Evolutionary conservation across 768 basidiomycete species (phyloP), one percentile per base, ranked within the genome.

Genomic region (Gyrodon lividus): DNA sequence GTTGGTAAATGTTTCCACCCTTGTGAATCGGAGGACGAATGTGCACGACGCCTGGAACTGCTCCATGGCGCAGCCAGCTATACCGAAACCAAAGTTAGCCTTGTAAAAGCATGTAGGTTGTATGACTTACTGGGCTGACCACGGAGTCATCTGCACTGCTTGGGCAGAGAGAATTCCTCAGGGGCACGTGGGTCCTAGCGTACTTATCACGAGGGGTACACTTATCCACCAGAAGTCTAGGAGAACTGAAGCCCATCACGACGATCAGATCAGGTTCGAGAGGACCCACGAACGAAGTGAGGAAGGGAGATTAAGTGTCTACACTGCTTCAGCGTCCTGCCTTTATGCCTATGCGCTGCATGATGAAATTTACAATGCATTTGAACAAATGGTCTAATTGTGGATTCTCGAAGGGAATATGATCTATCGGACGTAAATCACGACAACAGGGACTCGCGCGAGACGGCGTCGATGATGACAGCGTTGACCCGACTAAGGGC

Each of bases 161-260:
- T 16, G 63, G 55, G 30, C 55, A 58, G 34, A 67, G 55, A 10
- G 67, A 59, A 6, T 33, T 61, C 53, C 57, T 61, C 48, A 69
- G 54, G 51, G 65, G 58, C 4, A 69, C 26, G 17, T 69, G 65
- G 2, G 69, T 69, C 51, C 61, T 51, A 22, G 67, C 67, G 54
- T 67, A 69, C 59, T 59, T 67, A 45, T 69, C 67, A 14, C 67
- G 69, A 7, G 67, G 67, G 1, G 67, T 70, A 35, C 67, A 69
- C 54, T 67, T 67, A 50, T 69, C 67, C 38, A 69, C 62, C 34
- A 69, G 56, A 31, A 66, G 64, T 51, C 67, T 60, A 16, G 69
- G 52, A 24, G 64, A 16, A 22, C 45, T 61, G 47, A 60, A 14
- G 50, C 65, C 60, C 57, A 58, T 58, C 6, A 34, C 17, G 6